These are phyloP conservation scores for Coniferiporia sulphurascens DNA, from an alignment of 1,284 basidiomycete genomes.

Conservation along the genomic window DNA sequence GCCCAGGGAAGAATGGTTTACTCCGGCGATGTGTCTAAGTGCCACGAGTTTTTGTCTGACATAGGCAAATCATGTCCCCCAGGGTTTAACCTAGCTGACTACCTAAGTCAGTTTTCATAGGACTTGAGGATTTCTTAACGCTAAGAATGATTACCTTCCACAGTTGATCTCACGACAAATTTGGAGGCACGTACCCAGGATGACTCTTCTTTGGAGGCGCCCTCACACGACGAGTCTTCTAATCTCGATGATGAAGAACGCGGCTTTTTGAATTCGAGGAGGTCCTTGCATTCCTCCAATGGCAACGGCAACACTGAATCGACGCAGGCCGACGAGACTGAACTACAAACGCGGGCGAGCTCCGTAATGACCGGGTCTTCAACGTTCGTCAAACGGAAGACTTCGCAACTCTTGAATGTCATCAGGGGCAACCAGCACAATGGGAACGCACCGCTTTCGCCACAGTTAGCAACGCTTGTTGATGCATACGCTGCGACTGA, in stretches of 20 bases:
- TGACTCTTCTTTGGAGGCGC: slow-evolving; percentile 34
- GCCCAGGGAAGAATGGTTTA: slow-evolving; percentile 83
- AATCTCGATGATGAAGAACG: slow-evolving; percentile 64
- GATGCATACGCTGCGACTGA: slow-evolving; percentile 66
- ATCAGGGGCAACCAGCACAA: slow-evolving; percentile 38
- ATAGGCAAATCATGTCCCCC: slow-evolving; percentile 84
- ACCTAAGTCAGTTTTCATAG: slow-evolving; percentile 60
- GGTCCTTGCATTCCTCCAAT: slow-evolving; percentile 26
- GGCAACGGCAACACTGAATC: slow-evolving; percentile 13
- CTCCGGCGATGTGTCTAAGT: slow-evolving; percentile 70
- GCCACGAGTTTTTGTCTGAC: slow-evolving; percentile 75
- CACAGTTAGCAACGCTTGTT: slow-evolving; percentile 73
- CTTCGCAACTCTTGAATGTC: slow-evolving; percentile 70
- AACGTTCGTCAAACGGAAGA: slow-evolving; percentile 66
- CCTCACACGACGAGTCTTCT: slow-evolving; percentile 32
- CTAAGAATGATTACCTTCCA: neutral
- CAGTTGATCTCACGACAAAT: slow-evolving; percentile 82
- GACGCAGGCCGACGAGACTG: slow-evolving; percentile 45
- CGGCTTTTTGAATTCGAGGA: slow-evolving; percentile 24
- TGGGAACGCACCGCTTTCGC: slow-evolving; percentile 42
- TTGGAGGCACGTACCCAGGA: slow-evolving; percentile 39
- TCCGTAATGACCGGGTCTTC: slow-evolving; percentile 45
- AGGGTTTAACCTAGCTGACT: slow-evolving; percentile 98
- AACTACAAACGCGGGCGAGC: slow-evolving; percentile 42
- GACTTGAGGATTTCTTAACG: neutral